Evolutionary conservation across 306 rosid species (phyloP).

Genomic region (Cicer bijugum): DNA sequence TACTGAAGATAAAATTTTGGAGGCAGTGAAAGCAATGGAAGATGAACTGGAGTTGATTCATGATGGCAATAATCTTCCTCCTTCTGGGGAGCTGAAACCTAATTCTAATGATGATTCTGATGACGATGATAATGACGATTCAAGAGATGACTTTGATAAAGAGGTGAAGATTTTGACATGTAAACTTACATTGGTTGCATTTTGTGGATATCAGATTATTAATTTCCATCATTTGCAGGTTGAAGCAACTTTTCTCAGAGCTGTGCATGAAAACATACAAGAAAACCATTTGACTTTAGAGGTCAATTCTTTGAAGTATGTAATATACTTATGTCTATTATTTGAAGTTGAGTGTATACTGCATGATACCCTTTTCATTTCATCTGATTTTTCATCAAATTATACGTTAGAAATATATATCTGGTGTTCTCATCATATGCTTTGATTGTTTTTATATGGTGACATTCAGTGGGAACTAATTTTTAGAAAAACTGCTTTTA

Average conservation of each 20-base stretch:
- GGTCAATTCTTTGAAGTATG: conserved; percentile 86
- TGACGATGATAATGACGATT: conserved; percentile 62
- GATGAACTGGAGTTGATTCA: conserved; percentile 67
- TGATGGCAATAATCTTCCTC: conserved; percentile 72
- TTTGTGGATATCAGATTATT: conserved; percentile 35
- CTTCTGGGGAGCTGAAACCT: conserved; percentile 76
- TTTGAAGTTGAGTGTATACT: conserved; percentile 30
- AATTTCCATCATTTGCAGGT: conserved; percentile 62
- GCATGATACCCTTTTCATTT: not conserved
- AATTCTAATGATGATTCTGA: conserved; percentile 71
- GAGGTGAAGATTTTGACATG: conserved; percentile 61
- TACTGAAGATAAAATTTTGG: conserved; percentile 79
- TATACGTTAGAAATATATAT: not conserved
- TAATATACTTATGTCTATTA: conserved; percentile 23
- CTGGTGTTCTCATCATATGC: conserved; percentile 28
- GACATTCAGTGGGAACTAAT: conserved; percentile 32
- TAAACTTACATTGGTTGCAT: conserved; percentile 32
- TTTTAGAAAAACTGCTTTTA: conserved; percentile 26
- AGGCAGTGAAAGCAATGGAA: conserved; percentile 60
- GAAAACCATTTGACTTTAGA: conserved; percentile 76
- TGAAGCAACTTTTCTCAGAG: conserved; percentile 93
- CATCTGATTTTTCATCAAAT: conserved; percentile 20
- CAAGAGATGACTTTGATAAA: conserved; percentile 84
- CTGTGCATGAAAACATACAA: conserved; percentile 83
- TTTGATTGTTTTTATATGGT: conserved; percentile 36